Percentiles rank a stretch among this genome's conserved stretches.
These are phyloP conservation scores for Colletotrichum euphorbiae DNA, from an alignment of 2,329 filamentous ascomycete genomes.

Conservation along the genomic window DNA sequence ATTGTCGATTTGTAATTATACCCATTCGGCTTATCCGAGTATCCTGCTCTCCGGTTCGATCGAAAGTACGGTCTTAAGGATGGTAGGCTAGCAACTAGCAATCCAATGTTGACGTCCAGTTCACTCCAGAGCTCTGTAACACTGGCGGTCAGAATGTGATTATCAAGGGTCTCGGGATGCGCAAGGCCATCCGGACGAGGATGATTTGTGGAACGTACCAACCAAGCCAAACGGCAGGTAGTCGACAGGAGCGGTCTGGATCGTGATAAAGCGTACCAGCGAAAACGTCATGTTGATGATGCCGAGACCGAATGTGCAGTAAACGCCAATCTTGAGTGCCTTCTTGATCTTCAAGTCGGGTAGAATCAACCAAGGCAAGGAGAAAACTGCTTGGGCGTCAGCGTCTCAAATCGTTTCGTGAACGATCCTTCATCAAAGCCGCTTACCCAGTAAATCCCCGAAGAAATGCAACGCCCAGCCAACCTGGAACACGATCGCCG, in stretches of 20 bases:
- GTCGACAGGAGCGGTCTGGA: constrained; percentile 25
- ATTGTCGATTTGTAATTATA: constrained; percentile 34
- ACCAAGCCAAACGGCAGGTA: constrained; percentile 29
- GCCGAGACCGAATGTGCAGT: constrained; percentile 33
- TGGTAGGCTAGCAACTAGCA: constrained; percentile 31
- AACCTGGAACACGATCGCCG: constrained; percentile 28
- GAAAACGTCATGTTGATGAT: constrained; percentile 38
- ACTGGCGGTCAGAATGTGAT: too few relatives aligned
- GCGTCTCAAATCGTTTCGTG: neutral
- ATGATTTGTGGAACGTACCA: constrained; percentile 1
- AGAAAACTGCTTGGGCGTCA: constrained; percentile 8
- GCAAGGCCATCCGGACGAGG: neutral
- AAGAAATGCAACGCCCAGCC: constrained; percentile 36
- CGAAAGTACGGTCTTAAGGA: constrained; percentile 33
- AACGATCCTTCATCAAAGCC: neutral
- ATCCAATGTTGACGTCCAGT: constrained; percentile 29
- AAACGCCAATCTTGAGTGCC: constrained; percentile 29
- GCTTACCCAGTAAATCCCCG: constrained; percentile 22
- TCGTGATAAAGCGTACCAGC: constrained; percentile 33
- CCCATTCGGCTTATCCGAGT: constrained; percentile 23
- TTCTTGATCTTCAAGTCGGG: constrained; percentile 31
- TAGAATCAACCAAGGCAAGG: constrained; percentile 25
- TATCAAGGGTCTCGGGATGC: neutral
- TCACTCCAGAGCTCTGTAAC: constrained; percentile 31
- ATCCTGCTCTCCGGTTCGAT: constrained; percentile 21